A percentile compares a stretch with the other conserved stretches of the same genome.
Evolutionary conservation across 176 grass and related monocot genomes (phyloP).

Genomic region (Raddia distichophylla): DNA sequence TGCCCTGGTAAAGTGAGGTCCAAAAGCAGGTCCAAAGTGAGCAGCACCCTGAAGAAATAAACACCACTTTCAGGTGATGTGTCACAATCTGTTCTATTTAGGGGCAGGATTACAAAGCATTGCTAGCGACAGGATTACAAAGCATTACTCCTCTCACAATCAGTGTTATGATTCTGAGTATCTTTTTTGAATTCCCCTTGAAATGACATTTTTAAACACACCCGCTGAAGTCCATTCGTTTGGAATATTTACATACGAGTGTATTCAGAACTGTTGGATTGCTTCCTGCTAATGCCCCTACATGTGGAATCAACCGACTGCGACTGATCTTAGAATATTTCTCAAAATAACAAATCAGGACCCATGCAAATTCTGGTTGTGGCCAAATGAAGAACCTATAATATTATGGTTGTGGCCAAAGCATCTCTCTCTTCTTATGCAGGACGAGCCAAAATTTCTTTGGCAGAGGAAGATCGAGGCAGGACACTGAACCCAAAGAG

Average conservation of each 20-base stretch:
- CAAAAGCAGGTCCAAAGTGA: constrained; percentile 61
- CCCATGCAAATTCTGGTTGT: background rate
- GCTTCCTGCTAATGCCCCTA: constrained; percentile 1
- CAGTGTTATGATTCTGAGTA: background rate
- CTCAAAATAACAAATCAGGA: background rate
- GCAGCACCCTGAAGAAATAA: constrained; percentile 57
- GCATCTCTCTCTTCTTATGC: constrained; percentile 18
- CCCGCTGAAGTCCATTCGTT: constrained; percentile 23
- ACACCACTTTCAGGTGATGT: constrained; percentile 51
- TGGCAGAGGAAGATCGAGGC: constrained; percentile 26
- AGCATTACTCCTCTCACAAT: background rate
- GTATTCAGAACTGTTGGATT: constrained; percentile 20
- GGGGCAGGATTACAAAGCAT: background rate
- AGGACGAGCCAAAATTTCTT: constrained; percentile 34
- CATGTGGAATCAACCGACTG: constrained; percentile 18
- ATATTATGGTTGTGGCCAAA: background rate
- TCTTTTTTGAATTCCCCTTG: background rate
- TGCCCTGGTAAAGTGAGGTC: constrained; percentile 56
- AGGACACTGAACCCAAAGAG: constrained; percentile 34
- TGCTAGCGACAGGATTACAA: background rate
- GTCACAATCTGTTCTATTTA: constrained; percentile 46
- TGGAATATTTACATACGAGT: background rate
- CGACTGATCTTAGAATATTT: background rate
- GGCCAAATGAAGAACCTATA: background rate
- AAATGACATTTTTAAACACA: background rate